Evolutionary conservation across 2,329 filamentous ascomycete species (phyloP), one percentile per base, ranked within the genome.

Genomic region (Nothophaeocryptopus gaeumannii): DNA sequence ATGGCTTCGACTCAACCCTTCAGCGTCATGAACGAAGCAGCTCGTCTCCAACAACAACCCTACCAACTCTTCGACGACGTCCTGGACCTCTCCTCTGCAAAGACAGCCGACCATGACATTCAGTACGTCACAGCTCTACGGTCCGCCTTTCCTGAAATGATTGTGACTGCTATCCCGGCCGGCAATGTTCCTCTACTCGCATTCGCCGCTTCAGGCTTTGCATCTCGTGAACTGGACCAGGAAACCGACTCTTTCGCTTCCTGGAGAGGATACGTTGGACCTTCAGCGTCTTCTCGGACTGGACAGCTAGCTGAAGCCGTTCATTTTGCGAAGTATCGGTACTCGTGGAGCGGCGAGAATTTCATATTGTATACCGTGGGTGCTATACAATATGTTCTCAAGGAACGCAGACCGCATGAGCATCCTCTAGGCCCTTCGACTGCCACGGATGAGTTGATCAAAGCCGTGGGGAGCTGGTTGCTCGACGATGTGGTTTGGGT

Each of bases 201-300:
- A 34, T 76, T 75, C 48, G 72, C 72, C 5, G 64, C 63, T 1
- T 67, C 73, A 5, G 73, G 73, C 8, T 64, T 66, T 55, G 73
- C 73, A 11, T 60, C 60, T 8, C 67, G 65, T 8, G 63, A 68
- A 29, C 56, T 69, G 7, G 71, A 74, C 58, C 63, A 63, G 3
- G 61, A 68, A 14, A 63, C 64, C 3, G 71, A 73, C 45, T 65
- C 67, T 4, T 67, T 67, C 36, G 53, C 68, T 13, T 63, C 63
- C 44, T 72, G 66, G 69, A 59, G 67, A 20, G 70, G 70, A 5
- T 72, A 68, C 50, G 53, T 67, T 4, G 48, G 54, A 14, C 54
- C 56, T 8, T 61, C 63, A 5, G 64, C 67, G 0, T 32, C 53
- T 5, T 57, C 65, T 13, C 61, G 70, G 3, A 48, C 55, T 16